Evolutionary conservation across 2,329 filamentous ascomycete genomes (phyloP).

Genomic region (Fusarium sarcochroum): DNA sequence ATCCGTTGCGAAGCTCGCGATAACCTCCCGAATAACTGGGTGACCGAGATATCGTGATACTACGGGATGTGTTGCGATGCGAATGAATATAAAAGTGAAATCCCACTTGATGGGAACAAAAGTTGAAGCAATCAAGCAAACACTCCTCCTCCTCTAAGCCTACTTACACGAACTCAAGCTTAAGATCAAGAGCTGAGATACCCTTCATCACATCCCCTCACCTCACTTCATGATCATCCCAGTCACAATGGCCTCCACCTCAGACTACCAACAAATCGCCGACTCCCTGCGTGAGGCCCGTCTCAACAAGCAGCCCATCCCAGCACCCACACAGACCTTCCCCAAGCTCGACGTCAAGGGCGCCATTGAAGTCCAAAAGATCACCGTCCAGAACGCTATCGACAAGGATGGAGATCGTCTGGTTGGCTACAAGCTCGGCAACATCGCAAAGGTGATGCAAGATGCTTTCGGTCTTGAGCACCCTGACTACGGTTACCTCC

Average conservation of each 20-base stretch:
- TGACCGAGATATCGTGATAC: neutral
- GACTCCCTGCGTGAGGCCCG: conserved; percentile 41
- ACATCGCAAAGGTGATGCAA: conserved; percentile 52
- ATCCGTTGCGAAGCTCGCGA: neutral
- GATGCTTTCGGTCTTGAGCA: conserved; percentile 49
- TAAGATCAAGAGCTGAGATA: no score
- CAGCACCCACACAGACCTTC: conserved; percentile 40
- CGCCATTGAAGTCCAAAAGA: conserved; percentile 44
- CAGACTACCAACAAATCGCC: conserved; percentile 25
- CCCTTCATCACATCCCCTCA: neutral
- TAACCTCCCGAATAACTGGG: neutral
- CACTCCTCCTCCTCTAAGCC: neutral
- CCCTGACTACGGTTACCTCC: conserved; percentile 49
- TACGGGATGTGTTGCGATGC: neutral
- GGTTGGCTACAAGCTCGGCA: conserved; percentile 50
- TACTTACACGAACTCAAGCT: neutral
- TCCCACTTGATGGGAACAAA: neutral
- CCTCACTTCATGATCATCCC: neutral
- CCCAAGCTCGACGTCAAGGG: conserved; percentile 39
- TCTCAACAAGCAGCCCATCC: conserved; percentile 36
- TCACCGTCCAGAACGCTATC: conserved; percentile 41
- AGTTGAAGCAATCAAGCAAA: neutral
- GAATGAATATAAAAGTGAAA: conserved; percentile 5
- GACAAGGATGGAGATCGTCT: conserved; percentile 42
- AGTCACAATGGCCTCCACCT: neutral